Base-by-base conservation (phyloP, 2,329 filamentous ascomycete species). In the Hypoxylon sp. region DNA sequence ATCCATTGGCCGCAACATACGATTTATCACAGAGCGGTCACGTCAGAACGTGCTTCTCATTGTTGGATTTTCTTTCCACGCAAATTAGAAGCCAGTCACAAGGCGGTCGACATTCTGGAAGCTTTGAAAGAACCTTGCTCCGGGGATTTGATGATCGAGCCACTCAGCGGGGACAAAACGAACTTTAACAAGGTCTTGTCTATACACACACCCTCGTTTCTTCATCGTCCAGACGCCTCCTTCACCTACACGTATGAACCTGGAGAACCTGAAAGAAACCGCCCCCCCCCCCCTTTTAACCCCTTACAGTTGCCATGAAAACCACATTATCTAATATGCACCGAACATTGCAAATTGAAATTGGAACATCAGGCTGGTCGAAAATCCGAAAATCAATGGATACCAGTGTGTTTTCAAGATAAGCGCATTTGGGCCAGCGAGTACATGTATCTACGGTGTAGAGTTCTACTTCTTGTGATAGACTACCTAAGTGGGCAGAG, bases 101-200 rank as follows among this genome's bases (percentile, higher is more conserved):
- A 52, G 37, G 52, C 54, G 29, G 50, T 58, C 42, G 50, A 54
- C 46, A 63, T 70, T 71, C 69, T 71, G 69, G 69, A 71, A 71
- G 67, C 59, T 52, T 66, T 63, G 22, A 70, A 70, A 63, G 66
- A 71, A 71, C 58, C 50, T 62, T 60, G 58, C 64, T 67, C 67
- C 55, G 60, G 67, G 69, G 60, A 58, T 60, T 54, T 61, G 48
- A 57, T 37, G 63, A 69, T 67, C 63, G 63, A 66, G 63, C 67
- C 63, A 70, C 60, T 67, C 62, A 54, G 39, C 31, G 46, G 53
- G 54, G 59, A 59, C 63, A 54, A 61, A 57, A 57, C 59, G 31
- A 64, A 37, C 51, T 50, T 50, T 35, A 6, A 53, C 63, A 65
- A 17, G 69, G 57, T 5, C 9, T 3, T 59, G 44, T 42, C 22